Base-by-base conservation (phyloP, 2,329 filamentous ascomycete genomes). In the Simplicillium sp. region DNA sequence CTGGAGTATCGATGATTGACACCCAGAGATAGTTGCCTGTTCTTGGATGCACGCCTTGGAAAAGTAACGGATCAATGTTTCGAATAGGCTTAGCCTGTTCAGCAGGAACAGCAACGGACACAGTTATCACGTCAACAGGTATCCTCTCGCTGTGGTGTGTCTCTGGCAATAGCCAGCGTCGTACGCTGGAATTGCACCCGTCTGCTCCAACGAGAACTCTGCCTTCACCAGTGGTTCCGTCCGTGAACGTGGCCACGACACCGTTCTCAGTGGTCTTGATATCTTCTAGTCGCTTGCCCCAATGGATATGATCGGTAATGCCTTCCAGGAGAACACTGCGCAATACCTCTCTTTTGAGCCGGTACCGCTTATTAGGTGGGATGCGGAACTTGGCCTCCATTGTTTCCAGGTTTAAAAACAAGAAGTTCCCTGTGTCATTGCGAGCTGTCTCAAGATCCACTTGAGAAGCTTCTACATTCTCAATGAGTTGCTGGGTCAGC, bases 11-110 rank as follows among this genome's bases (percentile, higher is more conserved):
- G 13, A 72, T 58, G 45, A 67, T 62, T 42, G 59, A 60, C 48
- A 73, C 70, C 59, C 68, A 77, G 14, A 77, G 55, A 44, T 64
- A 77, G 15, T 62, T 63, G 37, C 67, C 64, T 1, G 67, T 71
- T 4, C 62, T 55, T 0, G 73, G 71, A 49, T 78, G 68, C 11
- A 66, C 61, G 3, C 69, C 73, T 43, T 75, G 70, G 49, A 77
- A 73, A 17, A 77, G 66, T 33, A 70, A 62, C 0, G 72, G 72
- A 44, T 77, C 72, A 18, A 77, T 63, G 1, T 56, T 59, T n/a
- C 64, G 58, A 7, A 71, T 55, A 7, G 60, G 48, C 56, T 51
- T 46, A 59, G 50, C 54, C 58, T 63, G 48, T 46, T 60, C 54
- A 16, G 60, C 53, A 1, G 57, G 62, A 43, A 70, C 54, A 38